Evolutionary conservation across 139 green algal genomes (phyloP), one percentile per base, ranked within the genome.

Genomic region (Haematococcus lacustris): DNA sequence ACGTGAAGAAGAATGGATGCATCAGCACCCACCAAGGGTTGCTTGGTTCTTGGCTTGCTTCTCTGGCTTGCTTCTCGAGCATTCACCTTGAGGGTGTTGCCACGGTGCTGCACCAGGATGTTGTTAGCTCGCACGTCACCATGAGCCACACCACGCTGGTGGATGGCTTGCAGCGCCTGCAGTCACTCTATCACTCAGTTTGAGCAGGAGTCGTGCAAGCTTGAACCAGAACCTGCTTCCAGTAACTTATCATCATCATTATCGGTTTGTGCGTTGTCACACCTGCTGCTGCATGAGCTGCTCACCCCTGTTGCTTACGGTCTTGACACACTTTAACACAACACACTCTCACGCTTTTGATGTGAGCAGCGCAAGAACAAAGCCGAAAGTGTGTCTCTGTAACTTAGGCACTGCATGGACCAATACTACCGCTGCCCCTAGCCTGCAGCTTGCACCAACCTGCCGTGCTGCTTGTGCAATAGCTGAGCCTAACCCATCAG

Each of bases 111-210:
- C 57, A 66, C 25, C 57, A 66, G 57, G 57, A 66, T 66, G 57
- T 66, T 66, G 57, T 66, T 25, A 30, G 23, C 28, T 13, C 57
- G 57, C 57, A 66, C 57, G 30, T 66, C 57, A 66, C 57, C 57
- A 33, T 66, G 57, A 6, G 57, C 57, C 25, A 66, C 57, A 66
- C 57, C 57, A 33, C 23, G 57, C 57, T 66, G 57, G 26, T 66
- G 57, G 28, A 66, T 66, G 28, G 57, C 57, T 30, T 33, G 57
- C 26, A 66, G 57, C 57, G 57, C 57, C 57, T 66, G 57, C 57
- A 66, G 26, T 57, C 47, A 57, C 21, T 21, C 47, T 21, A 57
- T 28, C 13, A 57, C 21, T 57, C 13, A 57, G 47, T 57, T 57
- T 57, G 47, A 57, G 47, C 47, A 57, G 47, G 47, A 57, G 47